Evolutionary conservation across 208 protist species (phyloP), one percentile per base, ranked within the genome.

Genomic region (Acanthamoeba rhysodes): DNA sequence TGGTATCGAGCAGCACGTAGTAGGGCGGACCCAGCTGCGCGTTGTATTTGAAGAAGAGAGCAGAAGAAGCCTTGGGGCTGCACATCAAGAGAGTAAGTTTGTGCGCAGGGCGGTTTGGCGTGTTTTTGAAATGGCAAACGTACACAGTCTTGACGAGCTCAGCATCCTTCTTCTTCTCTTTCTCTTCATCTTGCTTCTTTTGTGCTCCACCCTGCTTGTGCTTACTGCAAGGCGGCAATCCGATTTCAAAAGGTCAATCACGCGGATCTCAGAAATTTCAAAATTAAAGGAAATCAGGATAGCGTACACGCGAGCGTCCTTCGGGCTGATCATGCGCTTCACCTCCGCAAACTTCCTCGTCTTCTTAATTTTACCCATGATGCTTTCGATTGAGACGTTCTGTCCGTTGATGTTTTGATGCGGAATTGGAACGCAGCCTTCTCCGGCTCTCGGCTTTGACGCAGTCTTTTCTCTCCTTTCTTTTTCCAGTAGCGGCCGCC

Each of bases 1-100:
- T 99, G 4, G 99, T 99, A 96, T 99, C 99, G 18, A 99, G 96
- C 96, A 99, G 98, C 27, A 99, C 98, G 95, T 99, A 98, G 97
- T 99, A 99, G 74, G 99, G 99, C 27, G 99, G 99, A 10, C 99
- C 99, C 9, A 99, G 98, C 53, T 98, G 97, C 59, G 96, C 98
- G 98, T 99, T 99, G 98, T 99, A 99, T 64, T 97, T 98, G 50
- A 99, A 99, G 96, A 99, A 99, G 96, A 99, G 96, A 18, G 96
- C 84, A 34, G 96, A 97, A n/a, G 96, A 80, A 9, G 53, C 93
- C 41, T 95, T 59, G 45, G 70, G 76, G 6, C 93, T 95, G 62
- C 16, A 34, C 78, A 85, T 57, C 55, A 85, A 32, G 22, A 59
- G 16, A 16, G 12, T 85, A 1, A 57, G 48, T 29, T n/a, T n/a